phyloP scores from a whole-genome alignment of 306 rosid genomes.

The peach (Prunus persica) region DNA sequence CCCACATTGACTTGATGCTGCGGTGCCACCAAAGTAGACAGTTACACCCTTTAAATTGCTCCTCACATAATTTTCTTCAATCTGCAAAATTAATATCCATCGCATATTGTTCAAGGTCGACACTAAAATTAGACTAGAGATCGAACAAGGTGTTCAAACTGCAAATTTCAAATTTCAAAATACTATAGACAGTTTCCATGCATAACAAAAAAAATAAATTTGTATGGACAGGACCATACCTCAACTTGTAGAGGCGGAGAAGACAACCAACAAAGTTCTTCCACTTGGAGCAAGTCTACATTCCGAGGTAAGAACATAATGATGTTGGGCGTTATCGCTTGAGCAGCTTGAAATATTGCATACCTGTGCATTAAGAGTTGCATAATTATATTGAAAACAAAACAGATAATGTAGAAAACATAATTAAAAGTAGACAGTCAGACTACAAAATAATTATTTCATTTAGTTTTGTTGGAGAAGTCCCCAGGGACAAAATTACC shows the following conservation, averaged over 20 bases:
- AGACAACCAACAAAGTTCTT: conserved; percentile 36
- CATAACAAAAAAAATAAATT: no score
- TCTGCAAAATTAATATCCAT: conserved; percentile 17
- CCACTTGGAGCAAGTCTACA: conserved; percentile 30
- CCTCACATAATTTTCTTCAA: conserved; percentile 28
- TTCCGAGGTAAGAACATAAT: conserved; percentile 36
- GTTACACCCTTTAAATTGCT: conserved; percentile 29
- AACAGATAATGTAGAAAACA: not conserved
- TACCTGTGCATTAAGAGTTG: conserved; percentile 9
- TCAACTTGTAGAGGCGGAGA: conserved; percentile 38
- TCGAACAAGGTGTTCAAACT: no score
- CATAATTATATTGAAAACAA: not conserved
- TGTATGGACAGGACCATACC: conserved; percentile 11
- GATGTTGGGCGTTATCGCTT: conserved; percentile 31
- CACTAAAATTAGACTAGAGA: not conserved
- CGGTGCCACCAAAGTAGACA: conserved; percentile 26
- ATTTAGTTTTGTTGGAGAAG: not conserved
- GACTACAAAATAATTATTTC: not conserved
- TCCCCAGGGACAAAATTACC: not conserved
- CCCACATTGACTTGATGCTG: conserved; percentile 3
- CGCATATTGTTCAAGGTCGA: not conserved
- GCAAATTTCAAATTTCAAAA: no score
- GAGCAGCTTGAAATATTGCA: conserved; percentile 35
- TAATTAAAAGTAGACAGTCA: not conserved
- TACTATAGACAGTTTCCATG: not conserved